phyloP scores from a whole-genome alignment of 1,284 basidiomycete genomes.

The Amylostereum chailletii region DNA sequence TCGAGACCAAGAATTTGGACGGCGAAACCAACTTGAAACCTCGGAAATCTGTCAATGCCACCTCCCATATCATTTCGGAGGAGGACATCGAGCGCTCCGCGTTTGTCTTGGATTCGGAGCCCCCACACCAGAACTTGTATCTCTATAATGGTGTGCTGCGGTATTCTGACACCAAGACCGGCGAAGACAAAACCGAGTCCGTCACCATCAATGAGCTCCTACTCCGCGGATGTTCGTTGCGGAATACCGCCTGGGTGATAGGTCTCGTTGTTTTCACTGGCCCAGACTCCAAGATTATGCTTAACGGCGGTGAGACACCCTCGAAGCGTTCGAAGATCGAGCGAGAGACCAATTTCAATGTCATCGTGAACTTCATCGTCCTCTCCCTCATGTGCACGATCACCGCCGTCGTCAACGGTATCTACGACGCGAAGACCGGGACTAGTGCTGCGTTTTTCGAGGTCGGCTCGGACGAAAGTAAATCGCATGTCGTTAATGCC shows the following conservation, averaged over 20 bases:
- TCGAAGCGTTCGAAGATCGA: slow-evolving; percentile 96
- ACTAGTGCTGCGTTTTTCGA: slow-evolving; percentile 78
- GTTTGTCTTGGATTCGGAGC: slow-evolving; percentile 88
- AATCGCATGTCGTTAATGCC: slow-evolving; percentile 63
- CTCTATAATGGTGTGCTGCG: slow-evolving; percentile 82
- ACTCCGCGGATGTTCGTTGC: slow-evolving; percentile 85
- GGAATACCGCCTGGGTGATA: slow-evolving; percentile 93
- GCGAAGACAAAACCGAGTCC: slow-evolving; percentile 51
- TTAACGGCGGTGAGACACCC: slow-evolving; percentile 88
- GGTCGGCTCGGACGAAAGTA: slow-evolving; percentile 50
- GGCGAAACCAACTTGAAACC: slow-evolving; percentile 97
- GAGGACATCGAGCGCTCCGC: slow-evolving; percentile 86
- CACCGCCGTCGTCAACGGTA: slow-evolving; percentile 68
- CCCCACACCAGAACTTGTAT: slow-evolving; percentile 91
- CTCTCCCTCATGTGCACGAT: slow-evolving; percentile 73
- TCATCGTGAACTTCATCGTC: slow-evolving; percentile 87
- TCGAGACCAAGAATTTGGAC: slow-evolving; percentile 94
- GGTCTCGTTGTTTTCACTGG: slow-evolving; percentile 94
- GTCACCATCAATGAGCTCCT: slow-evolving; percentile 91
- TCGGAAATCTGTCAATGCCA: slow-evolving; percentile 71
- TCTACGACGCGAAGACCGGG: slow-evolving; percentile 50
- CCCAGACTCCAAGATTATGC: slow-evolving; percentile 95
- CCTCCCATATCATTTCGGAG: slow-evolving; percentile 71
- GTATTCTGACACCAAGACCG: slow-evolving; percentile 48
- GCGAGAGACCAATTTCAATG: slow-evolving; percentile 98